These are phyloP conservation scores for Pseudogymnoascus sp. DNA, from an alignment of 2,329 filamentous ascomycete species.

Conservation along the genomic window DNA sequence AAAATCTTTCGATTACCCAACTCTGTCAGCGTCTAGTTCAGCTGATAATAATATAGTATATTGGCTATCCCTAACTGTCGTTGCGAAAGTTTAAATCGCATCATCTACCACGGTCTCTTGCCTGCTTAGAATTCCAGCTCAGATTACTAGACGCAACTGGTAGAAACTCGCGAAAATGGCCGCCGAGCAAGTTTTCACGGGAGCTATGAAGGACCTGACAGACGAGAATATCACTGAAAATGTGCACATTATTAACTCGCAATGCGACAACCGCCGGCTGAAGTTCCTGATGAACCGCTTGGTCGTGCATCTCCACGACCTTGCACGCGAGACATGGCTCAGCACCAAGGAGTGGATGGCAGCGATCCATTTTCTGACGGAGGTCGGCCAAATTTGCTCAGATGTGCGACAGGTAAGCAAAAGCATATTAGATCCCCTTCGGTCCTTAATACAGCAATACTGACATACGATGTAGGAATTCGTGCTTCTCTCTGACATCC, in stretches of 20 bases:
- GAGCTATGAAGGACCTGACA: slow-evolving; percentile 58
- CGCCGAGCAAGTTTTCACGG: too few species aligned
- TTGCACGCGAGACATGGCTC: slow-evolving; percentile 69
- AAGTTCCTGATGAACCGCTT: slow-evolving; percentile 67
- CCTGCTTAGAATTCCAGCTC: too few species aligned
- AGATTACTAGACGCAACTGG: too few species aligned
- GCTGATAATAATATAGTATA: too few species aligned
- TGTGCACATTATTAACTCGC: slow-evolving; percentile 66
- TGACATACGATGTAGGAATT: slow-evolving; percentile 49
- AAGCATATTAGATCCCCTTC: too few species aligned
- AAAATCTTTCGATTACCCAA: too few species aligned
- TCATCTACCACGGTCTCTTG: too few species aligned
- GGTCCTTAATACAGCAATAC: too few species aligned
- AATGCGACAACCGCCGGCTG: slow-evolving; percentile 56
- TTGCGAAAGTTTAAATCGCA: too few species aligned
- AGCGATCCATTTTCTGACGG: slow-evolving; percentile 63
- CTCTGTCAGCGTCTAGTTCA: too few species aligned
- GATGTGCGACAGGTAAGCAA: slow-evolving; percentile 58
- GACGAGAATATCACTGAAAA: slow-evolving; percentile 77
- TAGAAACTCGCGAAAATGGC: too few species aligned
- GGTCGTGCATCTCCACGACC: slow-evolving; percentile 73
- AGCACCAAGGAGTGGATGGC: slow-evolving; percentile 74
- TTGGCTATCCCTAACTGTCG: too few species aligned
- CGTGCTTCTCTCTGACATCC: slow-evolving; percentile 73
- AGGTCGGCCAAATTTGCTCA: slow-evolving; percentile 64